Evolutionary conservation across 2,329 filamentous ascomycete genomes (phyloP), one percentile per base, ranked within the genome.

Genomic region (Fusarium ramigenum): DNA sequence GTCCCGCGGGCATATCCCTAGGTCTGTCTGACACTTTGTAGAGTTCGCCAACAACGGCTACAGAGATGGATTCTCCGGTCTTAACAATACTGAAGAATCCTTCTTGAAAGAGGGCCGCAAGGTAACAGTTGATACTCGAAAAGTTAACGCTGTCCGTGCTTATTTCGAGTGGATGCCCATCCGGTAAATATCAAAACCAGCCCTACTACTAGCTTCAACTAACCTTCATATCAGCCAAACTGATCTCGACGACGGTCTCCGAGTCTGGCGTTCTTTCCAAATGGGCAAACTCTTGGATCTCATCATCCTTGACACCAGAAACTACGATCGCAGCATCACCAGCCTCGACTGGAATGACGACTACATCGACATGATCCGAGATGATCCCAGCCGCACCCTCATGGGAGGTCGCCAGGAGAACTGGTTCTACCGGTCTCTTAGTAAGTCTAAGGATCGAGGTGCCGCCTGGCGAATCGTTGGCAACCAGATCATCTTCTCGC

Each of bases 331-430:
- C 54, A 88, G 86, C 47, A 91, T 92, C 74, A 92, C 91, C 2
- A 79, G 80, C 25, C 73, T 85, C 1, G 30, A 39, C 25, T 68
- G 68, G 72, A 73, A 67, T 8, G 65, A 75, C 9, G 18, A 66
- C 8, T 74, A 70, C 4, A 63, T 74, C 36, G 47, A 63, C 11
- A 75, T 83, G 4, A 91, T 94, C 66, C 77, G 89, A 23, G 88
- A 93, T 73, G 91, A 94, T 63, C 89, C 91, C 5, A 87, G 89
- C 10, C 88, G 93, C 8, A 88, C 87, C 1, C 82, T 95, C 73
- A 94, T 95, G 92, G 93, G 93, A 6, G 84, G 87, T 3, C 87
- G 88, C 16, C 93, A 95, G 78, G 93, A 95, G 80, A 88, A 89
- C 74, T 95, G 93, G 93, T 91, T 93, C 81, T 93, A 92, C 79